phyloP scores from a whole-genome alignment of 352 stramenopile species.

The Phytophthora crassamura region DNA sequence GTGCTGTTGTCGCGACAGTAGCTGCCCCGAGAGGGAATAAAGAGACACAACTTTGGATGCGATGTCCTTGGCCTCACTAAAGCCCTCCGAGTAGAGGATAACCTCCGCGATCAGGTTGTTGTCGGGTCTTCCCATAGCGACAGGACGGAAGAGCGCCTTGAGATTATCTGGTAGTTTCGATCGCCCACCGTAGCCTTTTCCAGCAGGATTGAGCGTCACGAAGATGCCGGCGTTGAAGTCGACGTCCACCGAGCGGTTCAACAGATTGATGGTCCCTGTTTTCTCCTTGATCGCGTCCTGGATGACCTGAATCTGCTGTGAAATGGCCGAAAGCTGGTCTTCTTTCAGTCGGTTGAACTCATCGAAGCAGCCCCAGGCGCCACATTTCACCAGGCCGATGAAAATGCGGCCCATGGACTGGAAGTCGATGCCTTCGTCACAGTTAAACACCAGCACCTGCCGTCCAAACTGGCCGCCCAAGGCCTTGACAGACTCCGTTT shows the following conservation, averaged over 20 bases:
- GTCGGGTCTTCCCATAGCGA: slow-evolving; percentile 93
- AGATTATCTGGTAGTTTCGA: slow-evolving; percentile 95
- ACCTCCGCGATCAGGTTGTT: slow-evolving; percentile 96
- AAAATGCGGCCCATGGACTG: slow-evolving; percentile 96
- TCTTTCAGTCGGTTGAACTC: slow-evolving; percentile 97
- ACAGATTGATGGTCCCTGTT: slow-evolving; percentile 70
- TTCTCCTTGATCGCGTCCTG: slow-evolving; percentile 94
- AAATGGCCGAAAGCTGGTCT: slow-evolving; percentile 94
- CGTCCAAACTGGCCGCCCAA: slow-evolving; percentile 91
- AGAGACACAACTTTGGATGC: slow-evolving; percentile 92
- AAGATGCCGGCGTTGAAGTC: slow-evolving; percentile 96
- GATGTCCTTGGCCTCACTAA: slow-evolving; percentile 90
- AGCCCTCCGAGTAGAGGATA: slow-evolving; percentile 93
- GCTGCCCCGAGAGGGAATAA: slow-evolving; percentile 88
- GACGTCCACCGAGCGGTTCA: slow-evolving; percentile 89
- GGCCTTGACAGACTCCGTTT: slow-evolving; percentile 96
- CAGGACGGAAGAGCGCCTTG: slow-evolving; percentile 94
- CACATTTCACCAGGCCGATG: slow-evolving; percentile 94
- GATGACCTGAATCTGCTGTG: slow-evolving; percentile 96
- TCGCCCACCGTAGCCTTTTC: slow-evolving; percentile 94
- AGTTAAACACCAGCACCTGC: slow-evolving; percentile 95
- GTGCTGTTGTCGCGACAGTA: slow-evolving; percentile 92
- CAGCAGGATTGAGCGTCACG: slow-evolving; percentile 95
- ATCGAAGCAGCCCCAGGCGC: slow-evolving; percentile 97
- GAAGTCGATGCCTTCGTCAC: slow-evolving; percentile 95